Evolutionary conservation across 192 early-diverging fungal species (phyloP).

Genomic region (Coemansia aciculifera): DNA sequence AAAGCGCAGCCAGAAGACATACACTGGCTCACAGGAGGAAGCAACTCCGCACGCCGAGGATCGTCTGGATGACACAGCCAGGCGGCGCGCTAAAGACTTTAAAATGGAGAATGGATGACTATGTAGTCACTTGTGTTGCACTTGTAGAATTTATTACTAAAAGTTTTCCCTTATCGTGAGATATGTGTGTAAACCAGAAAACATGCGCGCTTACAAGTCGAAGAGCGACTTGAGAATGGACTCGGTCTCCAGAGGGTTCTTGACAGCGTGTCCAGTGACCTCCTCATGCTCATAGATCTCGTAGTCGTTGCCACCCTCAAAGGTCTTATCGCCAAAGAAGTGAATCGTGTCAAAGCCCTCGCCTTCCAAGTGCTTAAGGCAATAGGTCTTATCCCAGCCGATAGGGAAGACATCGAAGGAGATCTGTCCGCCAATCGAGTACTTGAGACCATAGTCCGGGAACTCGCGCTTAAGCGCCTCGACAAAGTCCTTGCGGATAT

Average conservation of each 20-base stretch:
- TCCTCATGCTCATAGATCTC: constrained; percentile 86
- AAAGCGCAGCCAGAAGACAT: not conserved
- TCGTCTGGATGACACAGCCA: not conserved
- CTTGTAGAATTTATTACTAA: not conserved
- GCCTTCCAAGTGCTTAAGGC: constrained; percentile 82
- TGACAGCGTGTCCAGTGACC: constrained; percentile 86
- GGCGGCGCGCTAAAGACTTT: not conserved
- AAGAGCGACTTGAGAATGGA: constrained; percentile 80
- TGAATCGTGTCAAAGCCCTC: constrained; percentile 90
- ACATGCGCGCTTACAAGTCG: constrained; percentile 14
- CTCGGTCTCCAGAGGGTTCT: constrained; percentile 80
- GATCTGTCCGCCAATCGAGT: constrained; percentile 98
- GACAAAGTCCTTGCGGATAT: constrained; percentile 86
- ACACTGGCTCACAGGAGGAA: not conserved
- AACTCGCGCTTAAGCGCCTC: constrained; percentile 78
- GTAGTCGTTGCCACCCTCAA: constrained; percentile 96
- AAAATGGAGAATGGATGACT: not conserved
- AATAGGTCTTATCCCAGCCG: constrained; percentile 99
- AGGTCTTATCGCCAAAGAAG: constrained; percentile 99
- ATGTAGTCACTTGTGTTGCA: not conserved
- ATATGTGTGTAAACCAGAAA: not conserved
- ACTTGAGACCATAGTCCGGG: constrained; percentile 82
- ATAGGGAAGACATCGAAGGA: constrained; percentile 98
- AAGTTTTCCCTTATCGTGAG: not conserved
- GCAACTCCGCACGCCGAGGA: not conserved